These are phyloP conservation scores for Suillus paluster DNA, from an alignment of 768 basidiomycete genomes.

Conservation along the genomic window DNA sequence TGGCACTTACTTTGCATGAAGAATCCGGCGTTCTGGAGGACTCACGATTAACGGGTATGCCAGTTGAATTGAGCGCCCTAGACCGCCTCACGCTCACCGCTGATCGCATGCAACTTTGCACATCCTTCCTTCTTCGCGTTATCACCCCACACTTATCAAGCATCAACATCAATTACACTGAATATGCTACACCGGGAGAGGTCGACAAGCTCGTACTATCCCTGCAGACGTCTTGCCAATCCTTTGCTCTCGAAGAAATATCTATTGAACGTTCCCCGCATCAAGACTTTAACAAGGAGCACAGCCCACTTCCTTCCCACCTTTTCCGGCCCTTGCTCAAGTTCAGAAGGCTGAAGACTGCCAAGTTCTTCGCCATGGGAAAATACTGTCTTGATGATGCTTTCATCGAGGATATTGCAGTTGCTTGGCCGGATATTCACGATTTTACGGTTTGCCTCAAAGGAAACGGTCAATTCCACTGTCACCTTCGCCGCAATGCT, in stretches of 20 bases:
- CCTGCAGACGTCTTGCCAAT: background rate
- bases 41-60: background rate
- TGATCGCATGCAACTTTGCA: background rate
- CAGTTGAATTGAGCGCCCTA: background rate
- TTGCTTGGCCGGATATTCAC: background rate
- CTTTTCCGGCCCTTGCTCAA: too few species aligned
- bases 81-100: background rate
- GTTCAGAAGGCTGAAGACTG: too few species aligned
- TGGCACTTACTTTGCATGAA: too few species aligned
- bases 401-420: background rate
- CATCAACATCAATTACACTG: background rate
- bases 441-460: background rate
- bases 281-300: background rate
- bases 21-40: background rate
- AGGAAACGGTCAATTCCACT: background rate
- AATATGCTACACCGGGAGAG: background rate
- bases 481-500: background rate
- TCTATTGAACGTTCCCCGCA: background rate
- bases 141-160: background rate
- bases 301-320: background rate
- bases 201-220: background rate
- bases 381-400: too few species aligned
- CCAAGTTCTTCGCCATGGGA: too few species aligned
- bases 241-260: background rate
- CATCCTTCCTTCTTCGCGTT: background rate